These are phyloP conservation scores for Chionographis japonica DNA, from an alignment of 106 monocot species.

Conservation along the genomic window DNA sequence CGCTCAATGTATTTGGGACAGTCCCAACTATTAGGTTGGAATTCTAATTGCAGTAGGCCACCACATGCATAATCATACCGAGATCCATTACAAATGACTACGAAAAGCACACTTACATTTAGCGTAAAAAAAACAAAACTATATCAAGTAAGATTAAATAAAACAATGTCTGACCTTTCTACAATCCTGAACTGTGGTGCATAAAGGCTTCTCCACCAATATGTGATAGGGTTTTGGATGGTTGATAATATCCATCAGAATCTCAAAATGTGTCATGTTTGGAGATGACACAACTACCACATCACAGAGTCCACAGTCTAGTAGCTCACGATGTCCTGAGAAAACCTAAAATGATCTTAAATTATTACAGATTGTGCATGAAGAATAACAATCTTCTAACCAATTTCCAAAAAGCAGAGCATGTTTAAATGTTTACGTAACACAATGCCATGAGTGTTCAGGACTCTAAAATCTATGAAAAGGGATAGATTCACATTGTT, in stretches of 20 bases:
- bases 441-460: no score
- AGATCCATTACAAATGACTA: no score
- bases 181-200: conserved; percentile 76
- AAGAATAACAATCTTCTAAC: not conserved
- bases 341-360: conserved; percentile 30
- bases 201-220: conserved; percentile 86
- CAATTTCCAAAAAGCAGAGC: not conserved
- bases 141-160: not conserved
- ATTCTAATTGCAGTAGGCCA: no score
- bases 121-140: no score
- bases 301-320: conserved; percentile 84
- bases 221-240: conserved; percentile 65
- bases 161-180: conserved; percentile 38
- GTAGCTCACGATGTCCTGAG: conserved; percentile 56
- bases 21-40: no score
- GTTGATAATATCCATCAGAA: conserved; percentile 76
- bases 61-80: no score
- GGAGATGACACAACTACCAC: conserved; percentile 86
- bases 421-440: not conserved
- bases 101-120: no score
- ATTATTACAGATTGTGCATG: not conserved
- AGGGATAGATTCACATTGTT: no score
- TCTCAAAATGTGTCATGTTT: conserved; percentile 93
- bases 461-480: no score
- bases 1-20: no score